These are phyloP conservation scores for Syzygium syzygioides DNA, from an alignment of 441 rosid species.

Conservation along the genomic window DNA sequence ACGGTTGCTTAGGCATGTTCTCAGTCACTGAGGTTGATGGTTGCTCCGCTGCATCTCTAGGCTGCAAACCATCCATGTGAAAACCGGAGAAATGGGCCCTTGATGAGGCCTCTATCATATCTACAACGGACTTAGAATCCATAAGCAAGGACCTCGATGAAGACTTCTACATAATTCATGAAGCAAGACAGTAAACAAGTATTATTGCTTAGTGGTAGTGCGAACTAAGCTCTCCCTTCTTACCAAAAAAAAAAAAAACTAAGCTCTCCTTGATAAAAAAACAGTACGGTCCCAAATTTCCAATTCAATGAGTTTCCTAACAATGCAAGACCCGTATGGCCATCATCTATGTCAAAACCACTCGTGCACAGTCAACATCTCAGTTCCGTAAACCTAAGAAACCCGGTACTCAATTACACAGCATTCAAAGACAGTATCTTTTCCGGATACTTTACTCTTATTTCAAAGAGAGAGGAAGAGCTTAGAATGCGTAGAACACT, in stretches of 20 bases:
- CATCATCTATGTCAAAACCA: not conserved
- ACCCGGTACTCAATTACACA: not conserved
- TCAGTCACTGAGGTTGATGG: slow-evolving; percentile 45
- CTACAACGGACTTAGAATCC: slow-evolving; percentile 63
- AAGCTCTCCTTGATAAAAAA: not conserved
- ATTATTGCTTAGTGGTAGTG: not conserved
- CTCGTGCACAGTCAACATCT: not conserved
- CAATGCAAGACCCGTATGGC: not conserved
- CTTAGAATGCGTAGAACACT: not conserved
- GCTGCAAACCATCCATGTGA: slow-evolving; percentile 59
- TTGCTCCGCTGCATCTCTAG: slow-evolving; percentile 28
- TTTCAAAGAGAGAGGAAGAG: not conserved
- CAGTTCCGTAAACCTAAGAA: not conserved
- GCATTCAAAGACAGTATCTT: not conserved
- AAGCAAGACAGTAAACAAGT: not conserved
- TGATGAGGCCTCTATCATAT: slow-evolving; percentile 74
- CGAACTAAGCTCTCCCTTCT: not conserved
- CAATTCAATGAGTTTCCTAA: not conserved
- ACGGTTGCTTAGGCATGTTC: slow-evolving; percentile 65
- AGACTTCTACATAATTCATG: not conserved
- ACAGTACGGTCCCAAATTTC: not conserved
- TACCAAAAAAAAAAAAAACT: too few species aligned
- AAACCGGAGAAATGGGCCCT: slow-evolving; percentile 88
- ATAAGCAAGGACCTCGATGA: slow-evolving; percentile 23
- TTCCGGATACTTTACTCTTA: not conserved